Evolutionary conservation across 2,329 filamentous ascomycete species (phyloP).

Genomic region (Salinomyces thailandicus): DNA sequence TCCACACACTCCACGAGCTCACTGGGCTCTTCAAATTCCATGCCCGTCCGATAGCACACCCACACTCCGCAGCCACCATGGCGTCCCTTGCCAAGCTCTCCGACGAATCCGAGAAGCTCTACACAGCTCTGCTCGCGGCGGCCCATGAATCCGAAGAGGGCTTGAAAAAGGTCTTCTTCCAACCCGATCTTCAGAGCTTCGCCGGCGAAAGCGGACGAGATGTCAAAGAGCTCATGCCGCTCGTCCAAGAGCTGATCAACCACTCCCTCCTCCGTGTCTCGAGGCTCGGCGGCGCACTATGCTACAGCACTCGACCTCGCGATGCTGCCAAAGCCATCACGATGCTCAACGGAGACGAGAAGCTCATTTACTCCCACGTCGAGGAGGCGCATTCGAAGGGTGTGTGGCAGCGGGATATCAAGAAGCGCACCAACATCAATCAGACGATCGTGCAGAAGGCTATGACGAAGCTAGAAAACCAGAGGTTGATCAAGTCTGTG

Average conservation of each 20-base stretch:
- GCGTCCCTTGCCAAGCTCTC: slow-evolving; percentile 13
- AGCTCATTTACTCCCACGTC: slow-evolving; percentile 78
- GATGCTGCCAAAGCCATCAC: slow-evolving; percentile 26
- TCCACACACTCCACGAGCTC: too few relatives aligned
- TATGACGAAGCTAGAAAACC: slow-evolving; percentile 72
- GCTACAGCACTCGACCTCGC: slow-evolving; percentile 20
- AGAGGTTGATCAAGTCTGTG: slow-evolving; percentile 75
- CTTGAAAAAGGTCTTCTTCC: slow-evolving; percentile 23
- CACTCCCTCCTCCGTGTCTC: slow-evolving; percentile 24
- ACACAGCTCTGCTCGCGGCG: slow-evolving; percentile 13
- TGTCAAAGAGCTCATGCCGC: slow-evolving; percentile 17
- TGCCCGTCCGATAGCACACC: slow-evolving; percentile 15
- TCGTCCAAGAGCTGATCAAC: slow-evolving; percentile 23
- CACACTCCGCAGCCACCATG: slow-evolving; percentile 8
- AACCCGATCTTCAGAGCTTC: slow-evolving; percentile 14
- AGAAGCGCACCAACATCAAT: slow-evolving; percentile 61
- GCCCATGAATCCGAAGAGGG: slow-evolving; percentile 18
- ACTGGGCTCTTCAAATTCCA: too few relatives aligned
- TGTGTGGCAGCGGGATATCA: slow-evolving; percentile 83
- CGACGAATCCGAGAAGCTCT: slow-evolving; percentile 20
- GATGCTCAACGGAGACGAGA: slow-evolving; percentile 55
- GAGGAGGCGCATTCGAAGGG: slow-evolving; percentile 76
- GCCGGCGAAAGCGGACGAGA: slow-evolving; percentile 3
- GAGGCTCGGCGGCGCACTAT: slow-evolving; percentile 18
- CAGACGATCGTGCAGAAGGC: slow-evolving; percentile 70